Evolutionary conservation across 2,329 filamentous ascomycete species (phyloP), one percentile per base, ranked within the genome.

Genomic region (Sphaerulina populicola): DNA sequence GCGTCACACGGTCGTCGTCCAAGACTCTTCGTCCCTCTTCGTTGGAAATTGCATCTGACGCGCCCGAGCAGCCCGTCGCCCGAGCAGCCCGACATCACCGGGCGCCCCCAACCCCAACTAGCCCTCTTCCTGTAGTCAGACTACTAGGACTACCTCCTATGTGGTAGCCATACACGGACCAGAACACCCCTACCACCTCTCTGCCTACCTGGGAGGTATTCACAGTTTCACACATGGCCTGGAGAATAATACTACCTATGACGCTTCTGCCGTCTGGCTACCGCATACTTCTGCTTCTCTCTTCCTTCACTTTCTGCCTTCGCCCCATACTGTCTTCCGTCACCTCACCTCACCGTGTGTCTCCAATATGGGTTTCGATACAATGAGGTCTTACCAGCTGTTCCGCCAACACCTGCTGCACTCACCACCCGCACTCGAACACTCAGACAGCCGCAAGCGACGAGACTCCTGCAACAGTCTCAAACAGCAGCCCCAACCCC

Each of bases 311-410:
- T 45, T n/a, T 15, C 21, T 33, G 23, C n/a, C n/a, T n/a, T n/a
- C n/a, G n/a, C n/a, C n/a, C 44, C 44, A 29, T 14, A 42, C 23
- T 12, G 27, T 12, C 31, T 10, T 44, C 11, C 21, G 9, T 18
- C 27, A 21, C 21, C 30, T 30, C 18, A 18, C 18, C 18, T 18
- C 18, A 18, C 18, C 18, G 1, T 18, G 18, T 18, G 18, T 15
- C 27, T 31, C 14, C 49, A 52, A 36, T 2, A 60, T 60, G 56
- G 57, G 52, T 37, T 60, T 57, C 53, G 56, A 58, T 37, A 60
- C 58, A 9, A 60, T 60, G 58, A 39, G 44, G 23, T 57, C 54
- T 31, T 57, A 56, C 44, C 44, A 57, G 39, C 53, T 50, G 18
- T 54, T 60, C 14, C 29, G 41, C 15, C 15, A 57, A n/a, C 39